Percentiles rank a stretch among this genome's conserved stretches.
Evolutionary conservation across 2,329 filamentous ascomycete genomes (phyloP).

Genomic region (Penicillium sp.): DNA sequence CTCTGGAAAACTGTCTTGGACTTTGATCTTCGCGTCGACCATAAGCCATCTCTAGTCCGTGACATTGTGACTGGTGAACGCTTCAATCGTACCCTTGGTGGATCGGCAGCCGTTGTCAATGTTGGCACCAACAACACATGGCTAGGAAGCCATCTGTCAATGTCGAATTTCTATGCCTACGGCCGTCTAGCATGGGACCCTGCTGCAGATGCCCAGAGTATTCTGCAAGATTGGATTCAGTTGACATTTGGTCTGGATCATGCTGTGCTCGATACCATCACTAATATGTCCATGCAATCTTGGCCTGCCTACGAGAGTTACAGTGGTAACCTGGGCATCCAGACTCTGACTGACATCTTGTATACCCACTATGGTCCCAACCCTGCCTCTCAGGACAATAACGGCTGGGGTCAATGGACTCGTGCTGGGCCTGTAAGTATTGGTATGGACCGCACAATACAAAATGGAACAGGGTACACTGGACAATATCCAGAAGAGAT

Average conservation of each 20-base stretch:
- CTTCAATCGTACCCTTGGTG: slow-evolving; percentile 59
- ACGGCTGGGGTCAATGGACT: slow-evolving; percentile 72
- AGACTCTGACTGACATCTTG: slow-evolving; percentile 68
- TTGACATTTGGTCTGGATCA: slow-evolving; percentile 63
- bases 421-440: slow-evolving; percentile 60
- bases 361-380: slow-evolving; percentile 69
- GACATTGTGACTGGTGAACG: slow-evolving; percentile 63
- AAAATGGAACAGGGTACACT: slow-evolving; percentile 65
- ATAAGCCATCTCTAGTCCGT: slow-evolving; percentile 55
- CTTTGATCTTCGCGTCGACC: slow-evolving; percentile 65
- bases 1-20: slow-evolving; percentile 69
- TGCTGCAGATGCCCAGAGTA: slow-evolving; percentile 44
- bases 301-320: slow-evolving; percentile 74
- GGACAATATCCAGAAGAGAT: slow-evolving; percentile 67
- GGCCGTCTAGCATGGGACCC: slow-evolving; percentile 68
- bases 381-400: slow-evolving; percentile 65
- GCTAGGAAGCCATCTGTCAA: slow-evolving; percentile 68
- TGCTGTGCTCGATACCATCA: slow-evolving; percentile 59
- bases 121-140: slow-evolving; percentile 67
- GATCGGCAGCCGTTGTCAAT: slow-evolving; percentile 67
- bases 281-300: slow-evolving; percentile 64
- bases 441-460: slow-evolving; percentile 71
- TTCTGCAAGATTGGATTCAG: slow-evolving; percentile 65
- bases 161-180: slow-evolving; percentile 72
- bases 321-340: slow-evolving; percentile 67